Conservation (phyloP, 179 eudicot species). For the Heliamphora pulchella region DNA sequence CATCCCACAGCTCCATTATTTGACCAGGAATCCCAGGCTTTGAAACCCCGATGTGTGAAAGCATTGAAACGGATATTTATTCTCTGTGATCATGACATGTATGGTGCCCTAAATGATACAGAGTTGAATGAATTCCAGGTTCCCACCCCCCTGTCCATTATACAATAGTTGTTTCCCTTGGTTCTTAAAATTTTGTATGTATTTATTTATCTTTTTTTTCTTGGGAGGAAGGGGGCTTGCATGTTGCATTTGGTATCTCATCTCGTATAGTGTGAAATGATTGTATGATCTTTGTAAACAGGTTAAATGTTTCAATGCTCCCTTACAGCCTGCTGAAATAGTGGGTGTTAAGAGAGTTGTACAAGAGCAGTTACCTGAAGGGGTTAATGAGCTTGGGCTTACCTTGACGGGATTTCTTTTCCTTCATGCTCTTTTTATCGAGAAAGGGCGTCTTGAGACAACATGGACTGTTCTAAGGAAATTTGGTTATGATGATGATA, state of each 20-base stretch:
- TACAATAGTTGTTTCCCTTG: neutral
- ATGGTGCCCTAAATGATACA: conserved; percentile 77
- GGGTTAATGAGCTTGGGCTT: conserved; percentile 78
- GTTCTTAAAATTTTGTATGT: neutral
- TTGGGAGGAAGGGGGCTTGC: neutral
- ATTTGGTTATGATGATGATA: conserved; percentile 84
- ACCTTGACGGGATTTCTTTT: conserved; percentile 81
- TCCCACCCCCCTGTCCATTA: neutral
- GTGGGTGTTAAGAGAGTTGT: conserved; percentile 84
- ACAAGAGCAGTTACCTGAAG: conserved; percentile 77
- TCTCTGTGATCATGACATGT: conserved; percentile 82
- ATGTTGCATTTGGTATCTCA: neutral
- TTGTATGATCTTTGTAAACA: conserved; percentile 28
- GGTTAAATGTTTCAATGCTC: conserved; percentile 98
- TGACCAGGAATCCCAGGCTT: conserved; percentile 81
- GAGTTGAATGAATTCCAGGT: conserved; percentile 98
- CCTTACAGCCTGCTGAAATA: conserved; percentile 89
- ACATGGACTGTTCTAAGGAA: conserved; percentile 90
- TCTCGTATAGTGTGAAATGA: conserved; percentile 2
- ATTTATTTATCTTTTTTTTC: neutral
- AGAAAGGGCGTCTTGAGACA: conserved; percentile 92
- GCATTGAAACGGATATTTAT: conserved; percentile 85
- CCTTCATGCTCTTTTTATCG: conserved; percentile 89
- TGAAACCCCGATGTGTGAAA: conserved; percentile 79
- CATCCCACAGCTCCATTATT: conserved; percentile 92